These are phyloP conservation scores for Rhizophora apiculata DNA, from an alignment of 345 rosid genomes.

Conservation along the genomic window DNA sequence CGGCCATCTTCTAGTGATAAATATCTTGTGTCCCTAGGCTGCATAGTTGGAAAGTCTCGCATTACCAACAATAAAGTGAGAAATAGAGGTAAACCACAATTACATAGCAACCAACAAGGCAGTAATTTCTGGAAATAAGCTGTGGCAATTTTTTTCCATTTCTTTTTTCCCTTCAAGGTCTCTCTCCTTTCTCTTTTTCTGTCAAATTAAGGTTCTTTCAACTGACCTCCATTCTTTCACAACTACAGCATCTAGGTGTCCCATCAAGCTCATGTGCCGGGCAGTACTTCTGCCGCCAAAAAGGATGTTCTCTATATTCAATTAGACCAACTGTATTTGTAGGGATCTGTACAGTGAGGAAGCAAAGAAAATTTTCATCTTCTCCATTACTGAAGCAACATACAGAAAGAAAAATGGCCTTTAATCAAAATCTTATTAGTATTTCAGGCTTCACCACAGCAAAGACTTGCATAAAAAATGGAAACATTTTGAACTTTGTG, in stretches of 20 bases:
- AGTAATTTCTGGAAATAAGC: too few species aligned
- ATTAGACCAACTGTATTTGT: conserved; percentile 61
- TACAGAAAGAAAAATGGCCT: neutral
- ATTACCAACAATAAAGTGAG: conserved; percentile 13
- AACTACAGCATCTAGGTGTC: conserved; percentile 75
- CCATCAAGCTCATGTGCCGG: conserved; percentile 88
- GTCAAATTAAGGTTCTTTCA: neutral
- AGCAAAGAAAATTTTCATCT: neutral
- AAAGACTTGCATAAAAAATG: too few species aligned
- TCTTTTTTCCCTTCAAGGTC: conserved; percentile 4
- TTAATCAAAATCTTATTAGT: neutral
- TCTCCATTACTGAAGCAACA: too few species aligned
- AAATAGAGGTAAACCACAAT: neutral
- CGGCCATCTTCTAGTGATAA: conserved; percentile 75
- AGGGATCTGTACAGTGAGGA: conserved; percentile 50
- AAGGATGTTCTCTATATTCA: conserved; percentile 75
- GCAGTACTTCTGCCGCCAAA: conserved; percentile 87
- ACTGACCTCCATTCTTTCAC: conserved; percentile 86
- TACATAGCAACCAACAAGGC: too few species aligned
- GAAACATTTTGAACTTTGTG: too few species aligned
- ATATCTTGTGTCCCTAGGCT: conserved; percentile 58
- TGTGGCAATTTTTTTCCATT: neutral
- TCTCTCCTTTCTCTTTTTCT: neutral
- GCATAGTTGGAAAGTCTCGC: conserved; percentile 24
- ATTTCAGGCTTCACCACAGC: neutral